phyloP scores from a whole-genome alignment of 1,284 basidiomycete genomes.

The Bjerkandera adusta region DNA sequence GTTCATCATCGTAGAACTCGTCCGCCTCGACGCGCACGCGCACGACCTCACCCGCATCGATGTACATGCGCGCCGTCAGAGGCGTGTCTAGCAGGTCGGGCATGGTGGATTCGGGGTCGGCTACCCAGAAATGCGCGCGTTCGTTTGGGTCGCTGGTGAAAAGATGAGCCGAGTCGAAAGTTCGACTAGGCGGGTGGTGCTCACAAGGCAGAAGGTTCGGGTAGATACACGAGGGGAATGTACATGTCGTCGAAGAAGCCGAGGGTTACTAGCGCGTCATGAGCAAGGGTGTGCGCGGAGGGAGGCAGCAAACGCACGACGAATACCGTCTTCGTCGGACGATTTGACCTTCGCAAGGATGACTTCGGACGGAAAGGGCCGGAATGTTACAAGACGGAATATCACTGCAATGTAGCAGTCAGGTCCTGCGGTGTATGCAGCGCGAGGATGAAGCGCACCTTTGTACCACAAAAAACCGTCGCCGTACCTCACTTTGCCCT shows the following conservation, averaged over 20 bases:
- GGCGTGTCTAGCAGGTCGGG: constrained; percentile 71
- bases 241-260: constrained; percentile 97
- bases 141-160: constrained; percentile 72
- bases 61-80: constrained; percentile 76
- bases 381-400: constrained; percentile 88
- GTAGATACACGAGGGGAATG: constrained; percentile 70
- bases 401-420: constrained; percentile 51
- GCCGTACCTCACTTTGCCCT: constrained; percentile 92
- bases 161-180: constrained; percentile 19
- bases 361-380: constrained; percentile 90
- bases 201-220: constrained; percentile 78
- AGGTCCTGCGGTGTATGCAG: background rate
- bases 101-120: constrained; percentile 53
- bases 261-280: constrained; percentile 64
- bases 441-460: constrained; percentile 46
- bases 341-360: constrained; percentile 87
- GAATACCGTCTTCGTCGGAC: constrained; percentile 79
- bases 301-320: constrained; percentile 50
- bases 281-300: constrained; percentile 6
- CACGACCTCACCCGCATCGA: constrained; percentile 82
- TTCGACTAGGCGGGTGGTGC: constrained; percentile 25
- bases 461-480: constrained; percentile 96
- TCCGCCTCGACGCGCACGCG: constrained; percentile 87
- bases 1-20: constrained; percentile 90
- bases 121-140: constrained; percentile 81